These are phyloP conservation scores for Hymenoscyphus fraxineus DNA, from an alignment of 2,329 filamentous ascomycete genomes.

Conservation along the genomic window DNA sequence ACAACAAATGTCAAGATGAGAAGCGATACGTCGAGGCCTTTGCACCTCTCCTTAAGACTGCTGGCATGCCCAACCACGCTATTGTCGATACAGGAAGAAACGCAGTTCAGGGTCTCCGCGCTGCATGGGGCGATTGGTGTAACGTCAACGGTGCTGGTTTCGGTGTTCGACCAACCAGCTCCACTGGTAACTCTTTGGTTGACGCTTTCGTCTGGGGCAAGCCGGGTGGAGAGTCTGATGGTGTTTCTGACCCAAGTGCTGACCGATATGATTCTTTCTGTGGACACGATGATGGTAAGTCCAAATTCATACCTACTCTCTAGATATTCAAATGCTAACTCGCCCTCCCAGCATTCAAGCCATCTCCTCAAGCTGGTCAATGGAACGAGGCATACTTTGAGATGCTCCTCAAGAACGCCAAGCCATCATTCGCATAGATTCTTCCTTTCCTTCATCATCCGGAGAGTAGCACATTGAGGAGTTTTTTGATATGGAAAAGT, in stretches of 20 bases:
- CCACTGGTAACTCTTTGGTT: conserved; percentile 26
- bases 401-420: conserved; percentile 41
- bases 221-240: conserved; percentile 35
- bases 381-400: conserved; percentile 47
- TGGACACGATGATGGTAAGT: conserved; percentile 45
- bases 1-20: conserved; percentile 44
- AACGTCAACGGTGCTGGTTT: conserved; percentile 36
- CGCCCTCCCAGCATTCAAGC: conserved; percentile 34
- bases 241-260: conserved; percentile 33
- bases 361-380: conserved; percentile 41
- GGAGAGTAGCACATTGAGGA: not conserved
- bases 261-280: conserved; percentile 48
- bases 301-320: conserved; percentile 48
- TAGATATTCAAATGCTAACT: not conserved
- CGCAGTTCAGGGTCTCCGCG: conserved; percentile 41
- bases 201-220: conserved; percentile 37
- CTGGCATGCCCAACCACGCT: conserved; percentile 39
- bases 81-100: conserved; percentile 51
- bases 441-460: not conserved
- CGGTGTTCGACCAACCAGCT: conserved; percentile 32
- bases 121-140: conserved; percentile 47
- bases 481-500: not conserved
- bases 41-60: conserved; percentile 33
- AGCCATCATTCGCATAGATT: conserved; percentile 20
- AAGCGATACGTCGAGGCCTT: conserved; percentile 41